phyloP scores from a whole-genome alignment of 306 rosid species.

The Castanea mollissima region DNA sequence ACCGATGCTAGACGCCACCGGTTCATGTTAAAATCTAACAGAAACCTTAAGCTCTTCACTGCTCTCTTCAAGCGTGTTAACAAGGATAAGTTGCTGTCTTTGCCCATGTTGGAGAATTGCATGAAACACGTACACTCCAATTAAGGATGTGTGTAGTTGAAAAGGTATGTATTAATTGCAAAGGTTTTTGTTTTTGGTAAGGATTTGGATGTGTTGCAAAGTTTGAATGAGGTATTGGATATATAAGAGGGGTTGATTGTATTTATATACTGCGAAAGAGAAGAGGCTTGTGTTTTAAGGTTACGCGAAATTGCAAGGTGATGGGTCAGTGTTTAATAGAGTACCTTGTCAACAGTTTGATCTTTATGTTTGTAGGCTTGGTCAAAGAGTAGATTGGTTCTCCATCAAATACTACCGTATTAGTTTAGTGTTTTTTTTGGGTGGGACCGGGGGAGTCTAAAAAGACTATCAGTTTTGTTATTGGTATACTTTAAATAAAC shows the following conservation, averaged over 20 bases:
- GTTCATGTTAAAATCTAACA: constrained; percentile 45
- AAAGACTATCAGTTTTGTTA: no score
- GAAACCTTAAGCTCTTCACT: constrained; percentile 51
- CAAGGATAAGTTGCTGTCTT: constrained; percentile 20
- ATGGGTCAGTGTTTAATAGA: constrained; percentile 6
- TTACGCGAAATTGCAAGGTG: neutral
- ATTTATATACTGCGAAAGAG: no score
- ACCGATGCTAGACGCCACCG: constrained; percentile 50
- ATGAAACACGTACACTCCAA: neutral
- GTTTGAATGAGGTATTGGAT: no score
- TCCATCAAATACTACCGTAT: no score
- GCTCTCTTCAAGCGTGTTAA: constrained; percentile 51
- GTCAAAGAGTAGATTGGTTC: no score
- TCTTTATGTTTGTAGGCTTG: no score
- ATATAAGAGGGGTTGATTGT: neutral
- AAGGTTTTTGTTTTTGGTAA: neutral
- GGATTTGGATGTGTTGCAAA: no score
- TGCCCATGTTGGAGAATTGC: constrained; percentile 22
- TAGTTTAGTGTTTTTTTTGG: no score
- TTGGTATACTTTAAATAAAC: no score
- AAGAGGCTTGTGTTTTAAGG: no score
- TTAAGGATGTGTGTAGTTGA: neutral
- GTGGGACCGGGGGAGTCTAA: no score
- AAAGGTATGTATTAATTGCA: neutral
- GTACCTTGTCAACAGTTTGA: neutral